These are phyloP conservation scores for Calvatia gigantea DNA, from an alignment of 768 basidiomycete species.

Conservation along the genomic window DNA sequence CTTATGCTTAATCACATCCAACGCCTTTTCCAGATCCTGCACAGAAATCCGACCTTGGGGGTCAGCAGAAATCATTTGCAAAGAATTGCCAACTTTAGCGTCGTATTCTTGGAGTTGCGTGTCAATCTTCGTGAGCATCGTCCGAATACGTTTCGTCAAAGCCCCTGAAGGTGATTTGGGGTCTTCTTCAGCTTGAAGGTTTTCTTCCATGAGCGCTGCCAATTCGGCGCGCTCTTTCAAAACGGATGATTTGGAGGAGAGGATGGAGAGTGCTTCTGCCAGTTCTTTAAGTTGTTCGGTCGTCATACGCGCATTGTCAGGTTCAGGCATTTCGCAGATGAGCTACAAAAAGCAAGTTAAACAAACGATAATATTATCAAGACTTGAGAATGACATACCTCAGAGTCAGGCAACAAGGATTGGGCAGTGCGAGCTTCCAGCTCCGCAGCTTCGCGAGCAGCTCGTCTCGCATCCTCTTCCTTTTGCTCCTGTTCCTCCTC, in stretches of 20 bases:
- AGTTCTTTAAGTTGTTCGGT: slow-evolving; percentile 94
- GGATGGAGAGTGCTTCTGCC: slow-evolving; percentile 82
- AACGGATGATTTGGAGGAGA: slow-evolving; percentile 92
- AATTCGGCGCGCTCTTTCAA: slow-evolving; percentile 95
- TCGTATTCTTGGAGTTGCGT: slow-evolving; percentile 91
- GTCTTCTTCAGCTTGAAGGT: slow-evolving; percentile 83
- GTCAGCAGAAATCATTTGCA: slow-evolving; percentile 84
- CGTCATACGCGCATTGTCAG: slow-evolving; percentile 91
- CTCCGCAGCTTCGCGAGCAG: slow-evolving; percentile 77
- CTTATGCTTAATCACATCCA: slow-evolving; percentile 90
- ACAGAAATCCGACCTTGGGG: slow-evolving; percentile 87
- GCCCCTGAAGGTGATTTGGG: slow-evolving; percentile 79
- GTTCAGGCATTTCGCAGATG: slow-evolving; percentile 52
- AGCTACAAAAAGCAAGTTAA: slow-evolving; percentile 37
- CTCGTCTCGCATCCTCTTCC: slow-evolving; percentile 87
- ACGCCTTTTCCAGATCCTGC: slow-evolving; percentile 83
- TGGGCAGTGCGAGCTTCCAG: slow-evolving; percentile 76
- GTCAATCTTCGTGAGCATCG: slow-evolving; percentile 96
- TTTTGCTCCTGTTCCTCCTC: slow-evolving; percentile 98
- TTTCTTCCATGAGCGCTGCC: slow-evolving; percentile 89
- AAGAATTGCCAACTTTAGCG: slow-evolving; percentile 73
- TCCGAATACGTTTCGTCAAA: slow-evolving; percentile 93
- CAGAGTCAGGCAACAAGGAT: slow-evolving; percentile 83
- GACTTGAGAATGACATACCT: slow-evolving; percentile 43
- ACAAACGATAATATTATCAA: neutral